A percentile compares a stretch with the other conserved stretches of the same genome.
Conservation (phyloP, 2,329 filamentous ascomycete genomes). For the Paraphaeosphaeria minitans region DNA sequence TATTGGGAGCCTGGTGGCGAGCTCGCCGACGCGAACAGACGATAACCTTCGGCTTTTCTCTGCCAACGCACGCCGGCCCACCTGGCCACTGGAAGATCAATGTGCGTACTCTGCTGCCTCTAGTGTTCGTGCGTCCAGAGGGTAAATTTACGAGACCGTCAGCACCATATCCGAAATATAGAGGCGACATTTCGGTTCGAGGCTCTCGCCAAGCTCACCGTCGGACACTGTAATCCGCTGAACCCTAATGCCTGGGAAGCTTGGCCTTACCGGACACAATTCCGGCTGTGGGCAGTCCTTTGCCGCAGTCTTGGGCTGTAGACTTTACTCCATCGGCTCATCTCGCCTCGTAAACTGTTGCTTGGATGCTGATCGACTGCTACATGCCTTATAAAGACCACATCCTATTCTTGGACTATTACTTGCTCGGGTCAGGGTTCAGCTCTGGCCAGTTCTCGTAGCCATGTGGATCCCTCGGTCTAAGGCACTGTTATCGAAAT, state of each 20-base stretch:
- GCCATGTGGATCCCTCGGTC: not conserved
- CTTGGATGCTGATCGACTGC: not conserved
- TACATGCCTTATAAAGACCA: not conserved
- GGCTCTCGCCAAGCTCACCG: constrained; percentile 7
- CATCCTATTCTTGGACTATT: constrained; percentile 1
- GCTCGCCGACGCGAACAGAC: not conserved
- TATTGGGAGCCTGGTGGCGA: not conserved
- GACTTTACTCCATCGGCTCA: not conserved
- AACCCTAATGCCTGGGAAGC: not conserved
- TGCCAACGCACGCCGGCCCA: not conserved
- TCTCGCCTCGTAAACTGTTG: not conserved
- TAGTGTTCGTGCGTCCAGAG: not conserved
- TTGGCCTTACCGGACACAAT: not conserved
- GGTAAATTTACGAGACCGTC: not conserved
- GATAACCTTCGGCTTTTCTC: not conserved
- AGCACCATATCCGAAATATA: not conserved
- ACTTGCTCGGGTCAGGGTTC: not conserved
- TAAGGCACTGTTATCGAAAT: not conserved
- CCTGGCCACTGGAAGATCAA: not conserved
- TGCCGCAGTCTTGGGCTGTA: not conserved
- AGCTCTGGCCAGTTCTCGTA: not conserved
- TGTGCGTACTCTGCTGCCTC: not conserved
- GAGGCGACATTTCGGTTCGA: constrained; percentile 4
- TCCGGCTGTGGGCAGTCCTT: not conserved
- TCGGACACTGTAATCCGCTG: not conserved